phyloP scores from a whole-genome alignment of 106 monocot genomes.

The Platanthera guangdongensis region DNA sequence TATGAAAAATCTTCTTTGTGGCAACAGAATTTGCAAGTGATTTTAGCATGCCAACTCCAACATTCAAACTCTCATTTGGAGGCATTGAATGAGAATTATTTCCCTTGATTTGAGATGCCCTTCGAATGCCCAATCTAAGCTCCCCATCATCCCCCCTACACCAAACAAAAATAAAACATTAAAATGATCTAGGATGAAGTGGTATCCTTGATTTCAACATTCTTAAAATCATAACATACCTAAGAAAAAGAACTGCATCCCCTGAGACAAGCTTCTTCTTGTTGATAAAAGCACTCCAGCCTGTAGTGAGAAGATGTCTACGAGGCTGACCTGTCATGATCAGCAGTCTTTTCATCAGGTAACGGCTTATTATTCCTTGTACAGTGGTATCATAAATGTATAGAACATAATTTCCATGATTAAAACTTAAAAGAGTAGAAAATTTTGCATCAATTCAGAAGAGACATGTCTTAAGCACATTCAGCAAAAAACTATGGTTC shows the following conservation, averaged over 20 bases:
- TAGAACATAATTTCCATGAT: not conserved
- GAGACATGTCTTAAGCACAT: not conserved
- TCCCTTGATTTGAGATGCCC: constrained; percentile 68
- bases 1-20: constrained; percentile 49
- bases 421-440: not conserved
- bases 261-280: constrained; percentile 93
- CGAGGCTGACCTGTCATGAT: constrained; percentile 82
- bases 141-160: constrained; percentile 72
- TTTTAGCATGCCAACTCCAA: constrained; percentile 11
- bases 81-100: constrained; percentile 18
- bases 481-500: not conserved
- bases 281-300: constrained; percentile 96
- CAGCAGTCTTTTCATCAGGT: not conserved
- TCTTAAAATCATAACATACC: constrained; percentile 25
- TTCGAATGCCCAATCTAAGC: constrained; percentile 78
- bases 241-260: constrained; percentile 88
- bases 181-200: not conserved
- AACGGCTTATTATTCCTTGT: not conserved
- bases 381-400: constrained; percentile 5
- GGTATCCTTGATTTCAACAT: not conserved
- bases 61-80: constrained; percentile 23
- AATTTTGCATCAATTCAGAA: not conserved
- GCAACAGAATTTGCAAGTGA: constrained; percentile 48
- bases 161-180: not conserved
- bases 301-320: constrained; percentile 88